Base-by-base conservation (phyloP, 305 asterid species). In the Fraxinus greggii region DNA sequence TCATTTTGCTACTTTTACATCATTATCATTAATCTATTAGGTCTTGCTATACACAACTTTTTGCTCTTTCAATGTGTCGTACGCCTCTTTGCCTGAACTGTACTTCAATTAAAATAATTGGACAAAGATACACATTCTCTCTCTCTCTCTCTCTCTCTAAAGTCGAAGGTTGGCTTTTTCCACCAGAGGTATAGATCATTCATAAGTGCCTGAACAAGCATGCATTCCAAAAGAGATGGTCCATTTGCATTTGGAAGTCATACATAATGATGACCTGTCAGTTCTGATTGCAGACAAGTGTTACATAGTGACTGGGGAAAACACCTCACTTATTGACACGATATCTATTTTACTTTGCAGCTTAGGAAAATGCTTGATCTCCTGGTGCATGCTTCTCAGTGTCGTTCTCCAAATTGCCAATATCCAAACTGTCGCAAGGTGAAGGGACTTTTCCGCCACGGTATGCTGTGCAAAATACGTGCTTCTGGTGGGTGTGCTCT, bases 381-480 rank as follows among this genome's bases (percentile, higher is more conserved):
- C 77, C 87, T 97, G 83, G 99, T 95, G 84, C 99, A 97, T 75
- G 99, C 99, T 77, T 91, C 98, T 80, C 97, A 89, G 85, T 97
- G 99, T 28, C 98, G 97, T 79, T 90, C 92, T 67, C 78, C 89
- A 15, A 92, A 78, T 36, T 97, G 99, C 86, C 94, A 88, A 69
- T 95, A 95, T 86, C 97, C 97, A 5, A 91, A 93, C 75, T 97
- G 99, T 83, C 97, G 97, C 84, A 93, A 94, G 90, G 98, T 97
- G 84, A 97, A 93, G 90, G 97, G 97, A 79, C 99, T 97, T 86
- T 97, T 97, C 90, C 97, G 97, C 80, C 99, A 97, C 79, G 99
- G 98, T 32, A 92, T 91, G 85, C 82, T 80, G 54, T 97, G 99
- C 95, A 92, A 92, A 88, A 69, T 80, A 73, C 98, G 99, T 75